These are phyloP conservation scores for Przewalskia tangutica DNA, from an alignment of 257 asterid genomes.

Conservation along the genomic window DNA sequence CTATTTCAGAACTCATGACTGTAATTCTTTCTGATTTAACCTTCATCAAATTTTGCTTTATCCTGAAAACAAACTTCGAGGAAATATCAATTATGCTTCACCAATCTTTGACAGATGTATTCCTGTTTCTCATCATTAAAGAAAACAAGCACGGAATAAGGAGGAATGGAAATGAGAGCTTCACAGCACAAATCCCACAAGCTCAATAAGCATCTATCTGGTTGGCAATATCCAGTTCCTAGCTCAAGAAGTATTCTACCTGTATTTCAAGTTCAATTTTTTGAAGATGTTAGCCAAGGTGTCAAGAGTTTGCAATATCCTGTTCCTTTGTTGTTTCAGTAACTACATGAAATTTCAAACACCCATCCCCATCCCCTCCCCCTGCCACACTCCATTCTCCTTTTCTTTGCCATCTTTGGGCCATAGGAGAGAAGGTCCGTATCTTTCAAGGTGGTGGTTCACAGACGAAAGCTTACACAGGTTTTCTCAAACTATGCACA, in stretches of 20 bases:
- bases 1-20: background rate
- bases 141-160: background rate
- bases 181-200: background rate
- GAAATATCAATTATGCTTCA: background rate
- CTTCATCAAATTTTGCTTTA: background rate
- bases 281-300: background rate
- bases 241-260: background rate
- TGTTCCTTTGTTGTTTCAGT: background rate
- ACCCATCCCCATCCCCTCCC: background rate
- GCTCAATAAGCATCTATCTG: background rate
- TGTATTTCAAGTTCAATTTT: background rate
- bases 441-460: background rate
- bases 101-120: background rate
- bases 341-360: background rate
- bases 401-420: background rate
- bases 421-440: background rate
- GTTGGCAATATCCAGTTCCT: background rate
- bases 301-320: background rate
- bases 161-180: background rate
- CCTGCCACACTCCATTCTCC: background rate
- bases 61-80: background rate
- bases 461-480: background rate
- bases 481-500: background rate
- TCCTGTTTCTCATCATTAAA: background rate
- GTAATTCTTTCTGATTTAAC: background rate